Evolutionary conservation across 805 yeast species (phyloP).

Genomic region (Kluyveromyces siamensis): DNA sequence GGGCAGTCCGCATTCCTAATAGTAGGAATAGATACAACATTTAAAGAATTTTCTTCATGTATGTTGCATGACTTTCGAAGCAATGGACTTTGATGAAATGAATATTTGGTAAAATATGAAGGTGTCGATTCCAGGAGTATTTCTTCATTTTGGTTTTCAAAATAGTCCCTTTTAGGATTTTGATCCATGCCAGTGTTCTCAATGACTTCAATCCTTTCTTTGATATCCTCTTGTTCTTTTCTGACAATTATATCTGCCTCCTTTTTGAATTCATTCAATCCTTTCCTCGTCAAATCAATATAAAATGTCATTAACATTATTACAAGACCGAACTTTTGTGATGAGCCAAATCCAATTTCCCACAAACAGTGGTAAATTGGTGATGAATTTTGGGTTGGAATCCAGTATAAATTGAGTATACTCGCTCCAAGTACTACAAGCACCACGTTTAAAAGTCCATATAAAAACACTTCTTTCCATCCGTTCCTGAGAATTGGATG

Average conservation of each 20-base stretch:
- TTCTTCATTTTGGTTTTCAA: neutral
- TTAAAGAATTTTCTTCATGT: neutral
- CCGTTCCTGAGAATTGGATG: neutral
- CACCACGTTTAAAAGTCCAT: neutral
- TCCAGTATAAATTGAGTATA: neutral
- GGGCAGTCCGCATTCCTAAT: neutral
- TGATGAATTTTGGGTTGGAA: constrained; percentile 1
- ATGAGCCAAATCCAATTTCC: constrained; percentile 1
- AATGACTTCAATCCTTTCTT: neutral
- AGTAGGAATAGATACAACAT: neutral
- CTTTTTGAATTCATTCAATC: neutral
- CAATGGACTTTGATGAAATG: neutral
- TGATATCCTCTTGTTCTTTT: neutral
- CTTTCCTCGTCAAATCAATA: neutral
- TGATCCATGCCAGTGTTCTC: neutral
- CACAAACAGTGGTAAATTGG: constrained; percentile 1
- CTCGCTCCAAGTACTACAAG: neutral
- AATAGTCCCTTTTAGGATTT: neutral
- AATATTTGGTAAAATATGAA: neutral
- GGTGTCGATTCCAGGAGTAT: constrained; percentile 3
- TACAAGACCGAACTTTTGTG: constrained; percentile 1
- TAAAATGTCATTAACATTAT: neutral
- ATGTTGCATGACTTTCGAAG: neutral
- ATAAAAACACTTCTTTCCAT: constrained; percentile 1
- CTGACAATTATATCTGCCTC: neutral